Evolutionary conservation across 2,329 filamentous ascomycete species (phyloP).

Genomic region (Cercospora sesami): DNA sequence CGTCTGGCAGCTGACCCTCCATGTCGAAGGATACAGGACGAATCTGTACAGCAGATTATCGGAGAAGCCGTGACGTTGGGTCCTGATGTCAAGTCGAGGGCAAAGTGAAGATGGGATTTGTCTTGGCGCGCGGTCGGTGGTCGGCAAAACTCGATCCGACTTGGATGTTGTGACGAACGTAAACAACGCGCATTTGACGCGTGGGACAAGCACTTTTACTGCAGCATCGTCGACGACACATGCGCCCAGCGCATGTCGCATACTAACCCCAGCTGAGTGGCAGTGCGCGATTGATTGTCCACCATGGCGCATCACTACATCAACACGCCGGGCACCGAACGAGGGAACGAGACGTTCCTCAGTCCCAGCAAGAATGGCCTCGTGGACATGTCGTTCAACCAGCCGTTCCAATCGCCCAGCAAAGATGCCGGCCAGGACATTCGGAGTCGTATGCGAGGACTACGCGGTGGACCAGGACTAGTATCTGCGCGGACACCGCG

Average conservation of each 20-base stretch:
- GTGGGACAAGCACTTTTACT: not conserved
- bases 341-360: conserved; percentile 81
- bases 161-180: conserved; percentile 9
- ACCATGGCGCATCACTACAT: conserved; percentile 56
- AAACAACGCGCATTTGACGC: not conserved
- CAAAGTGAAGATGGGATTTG: not conserved
- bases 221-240: conserved; percentile 1
- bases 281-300: not conserved
- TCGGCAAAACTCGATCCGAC: not conserved
- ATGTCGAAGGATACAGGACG: conserved; percentile 6
- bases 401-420: conserved; percentile 78
- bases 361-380: conserved; percentile 48
- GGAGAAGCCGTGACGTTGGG: not conserved
- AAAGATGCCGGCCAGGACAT: conserved; percentile 69
- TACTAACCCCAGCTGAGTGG: not conserved
- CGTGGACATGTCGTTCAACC: conserved; percentile 82
- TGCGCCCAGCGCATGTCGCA: conserved; percentile 1
- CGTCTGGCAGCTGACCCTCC: conserved; percentile 42
- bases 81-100: not conserved
- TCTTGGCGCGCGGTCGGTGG: not conserved
- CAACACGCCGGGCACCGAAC: conserved; percentile 82
- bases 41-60: not conserved
- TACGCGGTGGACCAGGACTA: conserved; percentile 48
- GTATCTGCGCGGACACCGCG: conserved; percentile 62
- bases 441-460: conserved; percentile 71